Evolutionary conservation across 371 early-diverging fungal genomes (phyloP).

Genomic region (Rhizopus delemar): DNA sequence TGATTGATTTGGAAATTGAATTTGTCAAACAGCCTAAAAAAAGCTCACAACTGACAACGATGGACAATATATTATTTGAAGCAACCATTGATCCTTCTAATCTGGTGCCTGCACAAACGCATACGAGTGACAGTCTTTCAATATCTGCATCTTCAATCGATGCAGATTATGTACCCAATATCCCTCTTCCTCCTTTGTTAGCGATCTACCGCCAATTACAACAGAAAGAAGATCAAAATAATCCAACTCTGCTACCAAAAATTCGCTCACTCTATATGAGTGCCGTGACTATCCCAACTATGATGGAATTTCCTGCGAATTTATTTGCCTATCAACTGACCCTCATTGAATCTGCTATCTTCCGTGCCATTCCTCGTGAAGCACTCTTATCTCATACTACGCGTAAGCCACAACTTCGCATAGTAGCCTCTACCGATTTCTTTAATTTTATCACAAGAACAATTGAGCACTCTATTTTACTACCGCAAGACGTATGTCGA

Average conservation of each 20-base stretch:
- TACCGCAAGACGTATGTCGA: conserved; percentile 50
- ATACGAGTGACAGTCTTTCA: conserved; percentile 30
- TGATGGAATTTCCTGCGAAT: conserved; percentile 62
- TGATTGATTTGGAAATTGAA: conserved; percentile 29
- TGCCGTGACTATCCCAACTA: conserved; percentile 51
- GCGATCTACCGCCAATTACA: conserved; percentile 42
- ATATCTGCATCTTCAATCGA: conserved; percentile 16
- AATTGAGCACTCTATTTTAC: conserved; percentile 70
- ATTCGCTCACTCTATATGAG: conserved; percentile 52
- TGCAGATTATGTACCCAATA: conserved; percentile 34
- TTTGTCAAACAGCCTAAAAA: conserved; percentile 7
- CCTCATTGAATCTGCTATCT: conserved; percentile 66
- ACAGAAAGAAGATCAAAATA: conserved; percentile 9
- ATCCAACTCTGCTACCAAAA: conserved; percentile 22
- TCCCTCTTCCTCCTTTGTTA: conserved; percentile 49
- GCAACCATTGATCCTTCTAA: conserved; percentile 28
- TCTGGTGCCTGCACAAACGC: conserved; percentile 35
- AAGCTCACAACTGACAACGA: not conserved
- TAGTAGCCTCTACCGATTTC: conserved; percentile 71
- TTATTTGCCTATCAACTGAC: conserved; percentile 70
- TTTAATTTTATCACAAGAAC: conserved; percentile 76
- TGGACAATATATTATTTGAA: conserved; percentile 24
- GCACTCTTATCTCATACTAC: conserved; percentile 66
- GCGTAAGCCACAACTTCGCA: conserved; percentile 55
- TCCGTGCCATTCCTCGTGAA: conserved; percentile 57